Evolutionary conservation across 345 rosid genomes (phyloP).

Genomic region (Dipteronia dyeriana): DNA sequence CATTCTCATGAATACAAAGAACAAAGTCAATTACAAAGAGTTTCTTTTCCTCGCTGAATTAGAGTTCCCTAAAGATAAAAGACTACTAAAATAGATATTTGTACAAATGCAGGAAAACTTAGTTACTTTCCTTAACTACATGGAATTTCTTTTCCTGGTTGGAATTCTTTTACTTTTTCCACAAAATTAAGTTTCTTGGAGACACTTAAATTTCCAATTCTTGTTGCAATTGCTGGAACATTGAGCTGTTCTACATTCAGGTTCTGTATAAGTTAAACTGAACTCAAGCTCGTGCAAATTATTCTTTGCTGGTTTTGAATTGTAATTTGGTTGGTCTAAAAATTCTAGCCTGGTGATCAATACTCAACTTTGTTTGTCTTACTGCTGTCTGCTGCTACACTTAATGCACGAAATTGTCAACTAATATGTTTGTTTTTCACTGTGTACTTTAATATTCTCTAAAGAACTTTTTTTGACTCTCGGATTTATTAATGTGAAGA

Average conservation of each 20-base stretch:
- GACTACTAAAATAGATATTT: not conserved
- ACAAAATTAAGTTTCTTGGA: not conserved
- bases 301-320: not conserved
- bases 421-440: not conserved
- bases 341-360: not conserved
- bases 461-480: not conserved
- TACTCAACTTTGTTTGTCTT: not conserved
- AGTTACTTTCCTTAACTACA: too few species aligned
- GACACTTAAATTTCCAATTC: not conserved
- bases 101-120: not conserved
- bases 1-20: not conserved
- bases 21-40: not conserved
- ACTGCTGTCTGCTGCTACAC: not conserved
- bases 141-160: not conserved
- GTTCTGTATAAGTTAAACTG: not conserved
- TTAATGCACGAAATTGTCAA: not conserved
- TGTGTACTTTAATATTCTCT: not conserved
- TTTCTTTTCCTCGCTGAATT: not conserved
- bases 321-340: conserved; percentile 7
- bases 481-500: not conserved
- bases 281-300: conserved; percentile 9
- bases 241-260: not conserved
- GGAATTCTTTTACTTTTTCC: not conserved
- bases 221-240: not conserved
- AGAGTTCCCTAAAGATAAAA: not conserved